Evolutionary conservation across 1,139 yeast species (phyloP).

Genomic region (Lodderomyces margitis): DNA sequence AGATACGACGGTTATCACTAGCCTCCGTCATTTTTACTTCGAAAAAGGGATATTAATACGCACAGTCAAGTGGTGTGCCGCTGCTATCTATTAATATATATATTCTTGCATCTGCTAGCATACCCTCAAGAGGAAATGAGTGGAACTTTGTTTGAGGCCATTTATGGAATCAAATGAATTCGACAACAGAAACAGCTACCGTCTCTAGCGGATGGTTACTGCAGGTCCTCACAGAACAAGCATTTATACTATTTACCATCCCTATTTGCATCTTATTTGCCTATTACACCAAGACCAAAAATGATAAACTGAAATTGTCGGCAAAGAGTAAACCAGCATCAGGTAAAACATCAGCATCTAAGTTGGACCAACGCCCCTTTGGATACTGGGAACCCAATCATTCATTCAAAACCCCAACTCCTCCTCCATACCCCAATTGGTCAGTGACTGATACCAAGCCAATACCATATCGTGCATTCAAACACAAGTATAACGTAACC

Average conservation of each 20-base stretch:
- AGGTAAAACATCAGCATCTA: slow-evolving; percentile 7
- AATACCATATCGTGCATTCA: slow-evolving; percentile 61
- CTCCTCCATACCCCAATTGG: slow-evolving; percentile 50
- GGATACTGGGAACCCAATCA: slow-evolving; percentile 53
- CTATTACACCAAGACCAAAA: slow-evolving; percentile 3
- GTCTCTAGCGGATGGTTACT: neutral
- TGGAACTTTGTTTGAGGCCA: too few relatives aligned
- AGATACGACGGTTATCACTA: slow-evolving; percentile 6
- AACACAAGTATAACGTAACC: slow-evolving; percentile 52
- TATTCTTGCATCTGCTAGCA: neutral
- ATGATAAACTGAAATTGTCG: slow-evolving; percentile 1
- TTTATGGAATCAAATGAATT: neutral
- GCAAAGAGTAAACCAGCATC: neutral
- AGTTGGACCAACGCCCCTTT: slow-evolving; percentile 19
- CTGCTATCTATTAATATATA: neutral
- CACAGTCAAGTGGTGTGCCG: neutral
- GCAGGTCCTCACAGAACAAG: neutral
- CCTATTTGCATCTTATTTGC: slow-evolving; percentile 3
- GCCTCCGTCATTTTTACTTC: too few relatives aligned
- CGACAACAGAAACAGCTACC: neutral
- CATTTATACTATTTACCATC: neutral
- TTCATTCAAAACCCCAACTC: slow-evolving; percentile 47
- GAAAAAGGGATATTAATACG: neutral
- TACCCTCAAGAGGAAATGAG: neutral
- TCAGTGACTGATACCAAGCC: slow-evolving; percentile 50